phyloP scores from a whole-genome alignment of 2,329 filamentous ascomycete genomes.

The Cladosporium sp. region DNA sequence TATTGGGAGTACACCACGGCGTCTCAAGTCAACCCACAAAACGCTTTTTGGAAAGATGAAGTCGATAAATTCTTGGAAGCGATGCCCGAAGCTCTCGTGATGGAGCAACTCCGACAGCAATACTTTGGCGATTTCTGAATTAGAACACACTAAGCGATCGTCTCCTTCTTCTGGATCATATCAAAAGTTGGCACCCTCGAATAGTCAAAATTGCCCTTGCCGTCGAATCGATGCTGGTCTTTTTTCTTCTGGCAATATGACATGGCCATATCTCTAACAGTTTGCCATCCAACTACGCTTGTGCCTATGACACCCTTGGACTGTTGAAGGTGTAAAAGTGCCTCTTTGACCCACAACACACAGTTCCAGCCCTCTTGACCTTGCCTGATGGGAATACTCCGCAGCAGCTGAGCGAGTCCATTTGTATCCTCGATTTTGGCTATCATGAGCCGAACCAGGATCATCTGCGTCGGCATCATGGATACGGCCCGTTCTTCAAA shows the following conservation, averaged over 20 bases:
- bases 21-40: conserved; percentile 39
- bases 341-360: conserved; percentile 42
- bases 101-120: conserved; percentile 32
- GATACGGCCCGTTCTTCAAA: neutral
- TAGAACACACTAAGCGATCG: neutral
- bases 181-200: conserved; percentile 35
- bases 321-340: conserved; percentile 28
- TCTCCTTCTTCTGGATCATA: conserved; percentile 17
- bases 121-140: neutral
- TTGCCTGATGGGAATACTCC: neutral
- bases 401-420: neutral
- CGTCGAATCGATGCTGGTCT: conserved; percentile 40
- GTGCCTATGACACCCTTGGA: conserved; percentile 34
- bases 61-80: conserved; percentile 37
- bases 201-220: conserved; percentile 30
- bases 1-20: conserved; percentile 45
- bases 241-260: conserved; percentile 38
- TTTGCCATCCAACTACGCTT: conserved; percentile 31
- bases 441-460: conserved; percentile 3
- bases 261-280: conserved; percentile 35
- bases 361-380: conserved; percentile 38
- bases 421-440: neutral
- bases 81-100: conserved; percentile 35
- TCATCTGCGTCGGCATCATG: conserved; percentile 1
- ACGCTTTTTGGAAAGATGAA: conserved; percentile 34